These are phyloP conservation scores for Chlorencoelia australis DNA, from an alignment of 2,329 filamentous ascomycete genomes.

Conservation along the genomic window DNA sequence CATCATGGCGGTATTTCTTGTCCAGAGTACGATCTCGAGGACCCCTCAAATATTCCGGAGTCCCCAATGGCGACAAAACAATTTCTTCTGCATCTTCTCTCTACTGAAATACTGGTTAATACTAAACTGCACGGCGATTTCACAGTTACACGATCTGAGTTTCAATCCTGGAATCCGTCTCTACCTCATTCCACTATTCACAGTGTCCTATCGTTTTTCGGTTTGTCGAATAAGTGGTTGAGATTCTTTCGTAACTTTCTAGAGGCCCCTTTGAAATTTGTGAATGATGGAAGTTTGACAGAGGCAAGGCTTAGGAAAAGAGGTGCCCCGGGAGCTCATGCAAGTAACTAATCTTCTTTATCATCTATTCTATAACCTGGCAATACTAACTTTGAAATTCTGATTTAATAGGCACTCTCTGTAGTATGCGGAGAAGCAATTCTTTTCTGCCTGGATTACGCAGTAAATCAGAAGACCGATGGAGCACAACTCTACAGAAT, in stretches of 20 bases:
- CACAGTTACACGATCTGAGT: conserved; percentile 46
- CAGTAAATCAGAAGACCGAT: conserved; percentile 47
- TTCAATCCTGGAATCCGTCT: conserved; percentile 45
- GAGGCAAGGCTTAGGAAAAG: conserved; percentile 37
- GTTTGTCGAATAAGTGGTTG: conserved; percentile 46
- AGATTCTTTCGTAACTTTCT: conserved; percentile 51
- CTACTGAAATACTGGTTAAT: conserved; percentile 44
- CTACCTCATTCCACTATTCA: conserved; percentile 52
- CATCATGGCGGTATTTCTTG: neutral
- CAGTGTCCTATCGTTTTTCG: conserved; percentile 47
- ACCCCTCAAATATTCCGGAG: conserved; percentile 7
- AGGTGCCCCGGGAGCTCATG: conserved; percentile 50
- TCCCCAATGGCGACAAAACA: conserved; percentile 42
- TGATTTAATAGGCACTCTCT: no score
- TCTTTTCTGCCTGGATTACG: conserved; percentile 56
- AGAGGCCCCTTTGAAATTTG: conserved; percentile 48
- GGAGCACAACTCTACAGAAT: conserved; percentile 49
- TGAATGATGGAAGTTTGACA: conserved; percentile 37
- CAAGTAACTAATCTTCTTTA: no score
- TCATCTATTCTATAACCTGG: no score
- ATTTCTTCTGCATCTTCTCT: conserved; percentile 44
- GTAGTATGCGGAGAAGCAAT: conserved; percentile 49
- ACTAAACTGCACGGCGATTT: conserved; percentile 40
- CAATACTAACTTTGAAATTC: no score
- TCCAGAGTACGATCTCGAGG: conserved; percentile 10